These are phyloP conservation scores for Tolypocladium paradoxum DNA, from an alignment of 2,329 filamentous ascomycete species.

Conservation along the genomic window DNA sequence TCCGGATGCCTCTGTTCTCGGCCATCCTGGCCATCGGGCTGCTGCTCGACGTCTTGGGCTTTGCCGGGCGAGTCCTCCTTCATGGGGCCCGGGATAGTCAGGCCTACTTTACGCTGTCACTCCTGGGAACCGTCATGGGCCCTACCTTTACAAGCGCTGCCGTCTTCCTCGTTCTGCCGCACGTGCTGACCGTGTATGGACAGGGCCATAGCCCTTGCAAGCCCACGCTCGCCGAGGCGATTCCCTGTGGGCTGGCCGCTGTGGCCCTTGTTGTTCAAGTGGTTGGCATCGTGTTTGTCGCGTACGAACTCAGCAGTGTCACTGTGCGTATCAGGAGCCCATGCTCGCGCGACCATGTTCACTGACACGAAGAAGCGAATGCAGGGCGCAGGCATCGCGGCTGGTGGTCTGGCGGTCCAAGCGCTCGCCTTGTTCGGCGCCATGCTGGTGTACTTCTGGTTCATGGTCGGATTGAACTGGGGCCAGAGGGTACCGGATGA, in stretches of 20 bases:
- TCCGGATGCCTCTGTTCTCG: slow-evolving; percentile 29
- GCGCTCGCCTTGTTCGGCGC: slow-evolving; percentile 27
- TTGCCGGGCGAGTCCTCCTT: slow-evolving; percentile 34
- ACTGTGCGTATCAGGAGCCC: slow-evolving; percentile 20
- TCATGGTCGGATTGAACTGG: slow-evolving; percentile 26
- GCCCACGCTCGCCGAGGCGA: slow-evolving; percentile 22
- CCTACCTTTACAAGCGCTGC: slow-evolving; percentile 34
- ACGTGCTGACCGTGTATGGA: slow-evolving; percentile 36
- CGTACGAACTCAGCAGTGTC: slow-evolving; percentile 18
- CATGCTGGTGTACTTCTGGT: slow-evolving; percentile 26
- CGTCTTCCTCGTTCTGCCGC: slow-evolving; percentile 33
- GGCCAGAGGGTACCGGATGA: slow-evolving; percentile 26
- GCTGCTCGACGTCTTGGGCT: slow-evolving; percentile 33
- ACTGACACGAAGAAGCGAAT: slow-evolving; percentile 17
- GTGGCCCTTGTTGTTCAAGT: slow-evolving; percentile 26
- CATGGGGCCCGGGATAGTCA: slow-evolving; percentile 19
- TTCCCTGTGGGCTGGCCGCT: slow-evolving; percentile 22
- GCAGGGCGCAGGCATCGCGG: slow-evolving; percentile 26
- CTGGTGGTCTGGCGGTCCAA: slow-evolving; percentile 34
- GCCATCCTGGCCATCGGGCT: slow-evolving; percentile 28
- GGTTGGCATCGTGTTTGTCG: slow-evolving; percentile 29
- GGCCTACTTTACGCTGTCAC: slow-evolving; percentile 29
- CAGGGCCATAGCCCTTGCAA: slow-evolving; percentile 25
- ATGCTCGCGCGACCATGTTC: neutral
- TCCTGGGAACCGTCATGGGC: slow-evolving; percentile 36